Evolutionary conservation across 805 yeast species (phyloP), one percentile per base, ranked within the genome.

Genomic region (Sporopachydermia lactativora): DNA sequence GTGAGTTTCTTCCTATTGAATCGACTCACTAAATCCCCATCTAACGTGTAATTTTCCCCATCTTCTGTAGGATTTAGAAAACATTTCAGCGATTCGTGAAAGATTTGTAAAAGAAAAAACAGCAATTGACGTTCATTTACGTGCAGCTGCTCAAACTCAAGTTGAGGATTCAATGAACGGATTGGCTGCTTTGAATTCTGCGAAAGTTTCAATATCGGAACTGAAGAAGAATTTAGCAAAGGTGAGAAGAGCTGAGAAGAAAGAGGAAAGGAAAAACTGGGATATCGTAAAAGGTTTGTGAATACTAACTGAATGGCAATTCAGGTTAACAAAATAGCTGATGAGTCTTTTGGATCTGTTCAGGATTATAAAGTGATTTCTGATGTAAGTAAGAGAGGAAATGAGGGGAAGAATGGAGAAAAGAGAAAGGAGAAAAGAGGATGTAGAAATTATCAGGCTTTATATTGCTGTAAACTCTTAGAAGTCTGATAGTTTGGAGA

Each of bases 101-200:
- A 80, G 75, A 43, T 58, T 81, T 38, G 45, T 55, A 4, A 77
- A 77, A 47, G 95, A 89, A 52, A 83, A 82, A 54, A 68, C 79
- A 0, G 69, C 81, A 3, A 64, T 85, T 8, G 95, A 84, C 49
- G 65, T 78, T 38, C 89, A 85, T 53, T 63, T 89, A 47, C 75
- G 73, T 50, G 60, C 80, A 35, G 81, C 79, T 39, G 73, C 84
- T n/a, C 75, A 72, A 52, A 68, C 68, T 34, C 84, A 77, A 48
- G 70, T 74, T 43, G 76, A 73, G 37, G 59, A 71, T 5, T 70
- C 81, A 1, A 59, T 73, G 47, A 31, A 64, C 1, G 64, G 66
- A 35, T 47, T 70, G 39, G 54, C 62, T n/a, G 46, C 53, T 15
- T 49, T 70, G 37, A 57, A 61, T 18, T 38, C 49, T 4, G 60